Evolutionary conservation across 345 rosid species (phyloP), one percentile per base, ranked within the genome.

Genomic region (Salix exigua): DNA sequence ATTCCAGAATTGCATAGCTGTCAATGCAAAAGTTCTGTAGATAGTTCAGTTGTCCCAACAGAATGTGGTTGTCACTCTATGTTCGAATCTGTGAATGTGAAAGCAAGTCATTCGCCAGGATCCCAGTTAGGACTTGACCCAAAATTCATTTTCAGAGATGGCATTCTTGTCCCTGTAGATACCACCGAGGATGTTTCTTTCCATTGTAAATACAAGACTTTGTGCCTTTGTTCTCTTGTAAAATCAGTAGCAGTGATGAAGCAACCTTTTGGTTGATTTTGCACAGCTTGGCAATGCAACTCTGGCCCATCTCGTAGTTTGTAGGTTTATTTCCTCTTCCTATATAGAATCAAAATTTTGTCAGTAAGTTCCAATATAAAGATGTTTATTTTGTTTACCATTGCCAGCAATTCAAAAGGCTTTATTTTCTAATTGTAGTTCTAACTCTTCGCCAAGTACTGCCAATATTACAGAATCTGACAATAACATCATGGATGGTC

Each of bases 191-290:
- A 85, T 42, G 71, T 67, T 61, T 23, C 81, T 71, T 84, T 82
- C 79, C 98, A 93, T 80, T 96, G 99, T 89, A 89, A 81, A 88
- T 91, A 85, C 68, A 87, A 86, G 81, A 81, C 75, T 4, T 73
- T 96, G 30, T 96, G 98, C 86, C 92, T 96, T 77, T 88, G 91
- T 75, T 84, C 93, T 78, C 90, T 93, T 72, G 68, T 87, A 82
- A 82, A 88, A 83, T 85, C 88, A 11, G 79, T 90, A 75, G 82
- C 78, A 80, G 80, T 75, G 82, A 82, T 85, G 85, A 89, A 88
- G 91, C 85, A 80, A 82, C 87, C 77, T 69, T 77, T 75, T 76
- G 82, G 63, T 75, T 91, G 87, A 88, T 73, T 68, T 50, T 50
- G 55, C 55, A 50, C n/a, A 6, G 55, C 55, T 50, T 17, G 19